Base-by-base conservation (phyloP, 2,329 filamentous ascomycete genomes). In the Botrytis paeoniae region DNA sequence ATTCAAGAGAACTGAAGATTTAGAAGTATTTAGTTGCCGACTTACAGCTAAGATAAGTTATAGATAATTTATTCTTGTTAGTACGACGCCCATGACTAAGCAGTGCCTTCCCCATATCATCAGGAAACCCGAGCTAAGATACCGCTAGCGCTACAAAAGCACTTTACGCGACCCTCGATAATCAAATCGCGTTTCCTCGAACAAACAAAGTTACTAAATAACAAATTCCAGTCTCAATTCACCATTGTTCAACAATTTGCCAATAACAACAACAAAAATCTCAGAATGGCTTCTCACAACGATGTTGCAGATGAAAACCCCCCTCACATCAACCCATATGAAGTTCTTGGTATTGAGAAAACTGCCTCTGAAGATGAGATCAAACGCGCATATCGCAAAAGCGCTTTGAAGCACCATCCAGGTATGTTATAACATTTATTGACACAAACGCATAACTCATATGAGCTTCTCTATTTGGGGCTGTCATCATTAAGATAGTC, bases 371-470 rank as follows among this genome's bases (percentile, higher is more conserved):
- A 89, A 59, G 90, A 94, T 75, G 89, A 97, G 79, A 88, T 99
- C 84, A 98, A 97, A 82, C 90, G 89, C 29, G 94, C 95, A 29
- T 99, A 99, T 85, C 92, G 94, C 80, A 97, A 97, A 81, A 89
- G 92, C 69, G 96, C 96, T 5, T 86, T 99, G 74, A 94, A 90
- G 82, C 89, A 95, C 78, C 96, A 99, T 79, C 93, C 93, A 78
- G 92, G 92, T 95, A 87, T 78, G 83, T 69, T 20, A 41, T 41
- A 25, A 73, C 74, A 60, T 20, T 75, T 41, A 16, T 71, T 78
- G 20, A n/a, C 14, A 54, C 12, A 32, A n/a, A 59, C 60, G 4
- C 39, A 32, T n/a, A 16, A 35, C 14, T 48, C 25, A 6, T 35
- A 25, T 12, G 8, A 39, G n/a, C 25, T 48, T 54, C 29, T 69